Evolutionary conservation across 495 filamentous ascomycete species (phyloP).

Genomic region (Penicillium pulvis): DNA sequence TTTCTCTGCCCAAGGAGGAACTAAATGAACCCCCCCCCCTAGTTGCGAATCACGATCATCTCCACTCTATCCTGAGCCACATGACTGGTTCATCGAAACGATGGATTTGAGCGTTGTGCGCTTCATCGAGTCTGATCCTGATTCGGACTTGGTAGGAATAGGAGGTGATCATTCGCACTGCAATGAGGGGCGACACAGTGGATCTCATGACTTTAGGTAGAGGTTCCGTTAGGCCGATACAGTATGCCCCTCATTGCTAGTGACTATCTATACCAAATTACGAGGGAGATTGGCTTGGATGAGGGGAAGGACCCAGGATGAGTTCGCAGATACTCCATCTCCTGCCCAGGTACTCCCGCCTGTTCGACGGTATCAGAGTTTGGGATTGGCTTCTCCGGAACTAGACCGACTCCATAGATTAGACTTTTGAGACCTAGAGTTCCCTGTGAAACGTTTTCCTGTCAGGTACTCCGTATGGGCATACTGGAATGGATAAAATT

Average conservation of each 20-base stretch:
- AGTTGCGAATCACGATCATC: constrained; percentile 5
- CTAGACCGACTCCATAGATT: constrained; percentile 19
- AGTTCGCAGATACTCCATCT: background rate
- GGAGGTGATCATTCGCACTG: constrained; percentile 15
- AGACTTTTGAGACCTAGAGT: constrained; percentile 10
- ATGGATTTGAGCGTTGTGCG: constrained; percentile 17
- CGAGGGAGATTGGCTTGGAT: background rate
- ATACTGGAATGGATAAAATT: background rate
- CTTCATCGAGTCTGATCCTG: constrained; percentile 10
- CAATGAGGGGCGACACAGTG: constrained; percentile 9
- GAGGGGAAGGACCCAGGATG: background rate
- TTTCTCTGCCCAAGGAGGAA: constrained; percentile 17
- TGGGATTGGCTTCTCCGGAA: constrained; percentile 9
- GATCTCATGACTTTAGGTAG: background rate
- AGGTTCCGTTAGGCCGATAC: constrained; percentile 13
- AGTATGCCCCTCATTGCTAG: constrained; percentile 5
- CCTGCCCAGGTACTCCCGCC: background rate
- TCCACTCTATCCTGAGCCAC: constrained; percentile 7
- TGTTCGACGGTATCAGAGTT: constrained; percentile 12
- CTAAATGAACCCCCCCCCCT: background rate
- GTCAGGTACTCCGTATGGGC: constrained; percentile 6
- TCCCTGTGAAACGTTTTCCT: constrained; percentile 22
- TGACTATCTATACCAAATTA: constrained; percentile 1
- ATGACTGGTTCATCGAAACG: constrained; percentile 20
- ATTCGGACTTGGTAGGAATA: constrained; percentile 9